Conservation (phyloP, 2,329 filamentous ascomycete genomes). For the Cladosporium austrohemisphaericum region DNA sequence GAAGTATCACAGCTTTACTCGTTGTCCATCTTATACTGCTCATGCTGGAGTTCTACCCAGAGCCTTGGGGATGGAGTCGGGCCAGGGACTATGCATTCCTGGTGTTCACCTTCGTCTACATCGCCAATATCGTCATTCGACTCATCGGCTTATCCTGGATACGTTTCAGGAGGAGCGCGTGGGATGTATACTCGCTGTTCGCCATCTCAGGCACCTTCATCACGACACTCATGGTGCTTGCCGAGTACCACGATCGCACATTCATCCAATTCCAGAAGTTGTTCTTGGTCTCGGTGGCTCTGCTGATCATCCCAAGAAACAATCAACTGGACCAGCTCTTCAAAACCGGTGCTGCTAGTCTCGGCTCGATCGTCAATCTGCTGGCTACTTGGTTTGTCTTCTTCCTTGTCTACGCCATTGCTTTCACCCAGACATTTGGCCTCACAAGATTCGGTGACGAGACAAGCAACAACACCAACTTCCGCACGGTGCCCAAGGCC, state of each 20-base stretch:
- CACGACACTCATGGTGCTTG: slow-evolving; percentile 74
- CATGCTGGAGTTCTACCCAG: slow-evolving; percentile 78
- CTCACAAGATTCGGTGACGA: slow-evolving; percentile 78
- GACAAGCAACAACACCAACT: slow-evolving; percentile 78
- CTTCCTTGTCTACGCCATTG: slow-evolving; percentile 94
- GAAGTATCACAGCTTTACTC: slow-evolving; percentile 72
- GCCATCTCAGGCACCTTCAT: slow-evolving; percentile 75
- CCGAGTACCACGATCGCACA: slow-evolving; percentile 51
- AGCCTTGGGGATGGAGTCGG: slow-evolving; percentile 66
- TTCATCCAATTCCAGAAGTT: slow-evolving; percentile 87
- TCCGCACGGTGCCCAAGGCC: slow-evolving; percentile 89
- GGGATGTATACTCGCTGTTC: slow-evolving; percentile 86
- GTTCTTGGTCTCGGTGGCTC: slow-evolving; percentile 83
- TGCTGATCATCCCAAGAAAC: slow-evolving; percentile 90
- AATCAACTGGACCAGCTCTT: slow-evolving; percentile 97
- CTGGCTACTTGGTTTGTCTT: slow-evolving; percentile 96
- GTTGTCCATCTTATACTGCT: slow-evolving; percentile 80
- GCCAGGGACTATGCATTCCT: slow-evolving; percentile 71
- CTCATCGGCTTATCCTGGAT: slow-evolving; percentile 88
- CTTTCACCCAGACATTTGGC: slow-evolving; percentile 91
- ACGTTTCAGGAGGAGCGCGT: slow-evolving; percentile 86
- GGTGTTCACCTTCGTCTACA: slow-evolving; percentile 74
- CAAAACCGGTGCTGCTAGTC: slow-evolving; percentile 93
- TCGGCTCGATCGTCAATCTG: slow-evolving; percentile 85
- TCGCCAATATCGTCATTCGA: slow-evolving; percentile 76